Base-by-base conservation (phyloP, 2,329 filamentous ascomycete genomes). In the Malbranchea zuffiana region DNA sequence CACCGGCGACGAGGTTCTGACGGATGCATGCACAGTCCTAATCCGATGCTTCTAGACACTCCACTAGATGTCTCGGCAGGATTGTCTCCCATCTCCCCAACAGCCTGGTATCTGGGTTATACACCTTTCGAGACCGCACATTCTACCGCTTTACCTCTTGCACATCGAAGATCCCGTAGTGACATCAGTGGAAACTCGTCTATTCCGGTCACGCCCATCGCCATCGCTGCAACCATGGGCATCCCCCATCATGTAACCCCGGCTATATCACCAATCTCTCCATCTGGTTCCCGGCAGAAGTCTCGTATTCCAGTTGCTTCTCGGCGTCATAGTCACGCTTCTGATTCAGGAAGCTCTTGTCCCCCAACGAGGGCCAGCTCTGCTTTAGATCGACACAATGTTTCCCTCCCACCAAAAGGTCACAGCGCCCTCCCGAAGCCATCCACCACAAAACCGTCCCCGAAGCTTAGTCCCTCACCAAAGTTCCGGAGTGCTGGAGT, bases 1-100 rank as follows among this genome's bases (percentile, higher is more conserved):
- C 37, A 44, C 12, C 43, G 43, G 35, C 67, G 79, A 44, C 71
- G 79, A 56, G 78, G 78, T 15, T 83, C 81, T 28, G 82, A 87
- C 51, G 78, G 81, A n/a, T 76, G 70, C 52, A 59, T 81, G 45
- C 67, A 71, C 44, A 70, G 68, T 47, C 60, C 69, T 41, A 63
- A 60, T 41, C 56, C 64, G 7, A 59, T 61, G 39, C 57, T 62
- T 43, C 43, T 56, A 34, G 63, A 59, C 51, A 62, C 49, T 44
- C 55, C 37, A 44, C 49, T 43, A 41, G 56, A 53, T 26, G 50
- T 40, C 12, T 46, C 50, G n/a, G 40, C 67, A 25, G 69, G 73
- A 44, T 54, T 63, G 39, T 72, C 79, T 44, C 73, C 76, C 10
- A 60, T 72, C 10, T 83, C 79, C 3, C 77, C 79, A 7, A 77